Conservation (phyloP, 108 stramenopile genomes). For the Discostella stelligeroides region DNA sequence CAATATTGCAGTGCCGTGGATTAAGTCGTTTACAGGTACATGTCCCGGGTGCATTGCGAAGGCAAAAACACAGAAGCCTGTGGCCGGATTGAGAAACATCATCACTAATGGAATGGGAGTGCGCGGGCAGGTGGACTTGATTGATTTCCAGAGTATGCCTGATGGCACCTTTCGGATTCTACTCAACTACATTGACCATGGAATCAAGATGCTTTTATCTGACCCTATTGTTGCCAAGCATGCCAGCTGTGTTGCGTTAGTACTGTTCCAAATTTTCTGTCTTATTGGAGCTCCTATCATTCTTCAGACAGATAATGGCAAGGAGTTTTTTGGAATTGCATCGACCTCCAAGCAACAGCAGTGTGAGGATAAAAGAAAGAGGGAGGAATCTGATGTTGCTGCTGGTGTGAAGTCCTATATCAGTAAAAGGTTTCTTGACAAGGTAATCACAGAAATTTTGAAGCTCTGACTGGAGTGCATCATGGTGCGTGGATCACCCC, state of each 20-base stretch:
- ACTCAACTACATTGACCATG: constrained; percentile 28
- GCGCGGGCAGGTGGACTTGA: constrained; percentile 33
- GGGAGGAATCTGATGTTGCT: no score
- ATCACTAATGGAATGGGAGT: constrained; percentile 23
- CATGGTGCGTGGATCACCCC: not conserved
- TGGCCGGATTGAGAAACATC: constrained; percentile 26
- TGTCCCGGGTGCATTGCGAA: not conserved
- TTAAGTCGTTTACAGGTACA: no score
- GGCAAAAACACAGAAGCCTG: constrained; percentile 8
- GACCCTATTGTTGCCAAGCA: constrained; percentile 8
- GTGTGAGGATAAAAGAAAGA: not conserved
- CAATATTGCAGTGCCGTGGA: no score
- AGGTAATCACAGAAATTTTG: not conserved
- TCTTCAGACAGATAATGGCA: constrained; percentile 1
- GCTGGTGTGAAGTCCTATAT: not conserved
- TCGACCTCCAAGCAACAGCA: no score
- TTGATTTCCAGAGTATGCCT: constrained; percentile 44
- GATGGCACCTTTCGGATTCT: constrained; percentile 35
- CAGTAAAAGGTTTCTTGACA: not conserved
- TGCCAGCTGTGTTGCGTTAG: constrained; percentile 5
- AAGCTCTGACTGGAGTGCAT: not conserved
- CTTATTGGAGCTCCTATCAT: not conserved
- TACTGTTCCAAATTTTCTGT: constrained; percentile 13
- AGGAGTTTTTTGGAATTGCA: not conserved
- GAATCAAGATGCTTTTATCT: constrained; percentile 4